Conservation (phyloP, 2,329 filamentous ascomycete genomes). For the Orbilia ellipsospora region DNA sequence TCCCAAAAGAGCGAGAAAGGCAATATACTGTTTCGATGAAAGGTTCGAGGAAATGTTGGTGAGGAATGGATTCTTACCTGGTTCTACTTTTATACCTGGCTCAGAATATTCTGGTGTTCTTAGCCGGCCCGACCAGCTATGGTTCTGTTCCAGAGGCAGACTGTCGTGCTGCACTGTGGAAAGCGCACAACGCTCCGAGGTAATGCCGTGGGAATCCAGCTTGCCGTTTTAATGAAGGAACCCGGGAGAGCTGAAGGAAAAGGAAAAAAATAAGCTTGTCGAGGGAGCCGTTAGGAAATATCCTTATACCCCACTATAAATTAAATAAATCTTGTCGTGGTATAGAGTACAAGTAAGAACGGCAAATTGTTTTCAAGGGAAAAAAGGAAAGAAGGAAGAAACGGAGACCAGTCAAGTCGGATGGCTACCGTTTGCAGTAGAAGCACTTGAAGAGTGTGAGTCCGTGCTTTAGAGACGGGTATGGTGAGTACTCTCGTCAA, state of each 20-base stretch:
- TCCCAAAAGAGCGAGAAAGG: not conserved
- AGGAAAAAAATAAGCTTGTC: slow-evolving; percentile 8
- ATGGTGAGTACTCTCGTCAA: not conserved
- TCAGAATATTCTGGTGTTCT: slow-evolving; percentile 51
- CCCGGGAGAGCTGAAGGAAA: slow-evolving; percentile 26
- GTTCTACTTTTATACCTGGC: slow-evolving; percentile 45
- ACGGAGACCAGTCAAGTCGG: not conserved
- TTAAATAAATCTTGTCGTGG: slow-evolving; percentile 14
- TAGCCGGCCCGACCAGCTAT: slow-evolving; percentile 43
- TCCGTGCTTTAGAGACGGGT: slow-evolving; percentile 15
- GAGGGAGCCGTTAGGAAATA: slow-evolving; percentile 20
- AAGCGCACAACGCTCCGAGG: slow-evolving; percentile 55
- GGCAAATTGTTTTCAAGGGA: slow-evolving; percentile 12
- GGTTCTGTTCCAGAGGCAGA: slow-evolving; percentile 32
- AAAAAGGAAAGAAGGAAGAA: slow-evolving; percentile 27
- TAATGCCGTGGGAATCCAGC: slow-evolving; percentile 54
- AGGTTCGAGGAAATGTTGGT: not conserved
- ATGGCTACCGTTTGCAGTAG: too few species aligned
- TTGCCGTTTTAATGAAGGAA: slow-evolving; percentile 46
- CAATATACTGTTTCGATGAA: not conserved
- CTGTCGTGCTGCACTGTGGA: slow-evolving; percentile 48
- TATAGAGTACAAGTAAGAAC: slow-evolving; percentile 19
- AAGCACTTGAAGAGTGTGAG: slow-evolving; percentile 7
- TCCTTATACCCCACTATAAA: slow-evolving; percentile 19
- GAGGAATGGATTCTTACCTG: slow-evolving; percentile 39